Percentiles rank a stretch among this genome's conserved stretches.
These are phyloP conservation scores for Achlya hypogyna DNA, from an alignment of 352 stramenopile species.

Conservation along the genomic window DNA sequence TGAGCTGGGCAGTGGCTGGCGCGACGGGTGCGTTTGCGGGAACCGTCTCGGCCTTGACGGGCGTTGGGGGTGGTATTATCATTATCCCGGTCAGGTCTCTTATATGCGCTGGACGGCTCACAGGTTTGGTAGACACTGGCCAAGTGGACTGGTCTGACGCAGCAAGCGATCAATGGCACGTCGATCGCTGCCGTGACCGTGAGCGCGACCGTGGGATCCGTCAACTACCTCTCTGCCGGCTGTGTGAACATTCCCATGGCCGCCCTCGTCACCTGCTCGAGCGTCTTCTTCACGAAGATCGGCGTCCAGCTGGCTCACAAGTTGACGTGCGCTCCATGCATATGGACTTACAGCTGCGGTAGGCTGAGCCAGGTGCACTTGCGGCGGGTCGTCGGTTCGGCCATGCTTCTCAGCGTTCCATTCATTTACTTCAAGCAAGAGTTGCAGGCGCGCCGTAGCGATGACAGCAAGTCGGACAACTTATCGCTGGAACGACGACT, in stretches of 20 bases:
- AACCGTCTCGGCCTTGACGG: conserved; percentile 66
- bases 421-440: conserved; percentile 71
- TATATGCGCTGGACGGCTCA: not conserved
- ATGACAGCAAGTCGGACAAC: not conserved
- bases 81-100: conserved; percentile 54
- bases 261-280: conserved; percentile 55
- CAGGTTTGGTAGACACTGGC: conserved; percentile 44
- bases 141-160: conserved; percentile 65
- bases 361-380: conserved; percentile 60
- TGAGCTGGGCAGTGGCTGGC: not conserved
- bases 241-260: conserved; percentile 73
- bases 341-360: not conserved
- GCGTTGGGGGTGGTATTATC: conserved; percentile 71
- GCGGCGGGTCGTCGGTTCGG: conserved; percentile 59
- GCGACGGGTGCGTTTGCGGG: conserved; percentile 45
- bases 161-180: conserved; percentile 78
- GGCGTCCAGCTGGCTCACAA: conserved; percentile 65
- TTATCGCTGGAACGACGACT: conserved; percentile 27
- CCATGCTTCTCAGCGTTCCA: conserved; percentile 69
- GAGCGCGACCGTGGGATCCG: conserved; percentile 51
- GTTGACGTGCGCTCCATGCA: not conserved
- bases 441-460: conserved; percentile 11
- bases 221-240: conserved; percentile 55
- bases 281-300: conserved; percentile 68
- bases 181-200: conserved; percentile 72